phyloP scores from a whole-genome alignment of 2,329 filamentous ascomycete genomes.

The Xylaria sp. region DNA sequence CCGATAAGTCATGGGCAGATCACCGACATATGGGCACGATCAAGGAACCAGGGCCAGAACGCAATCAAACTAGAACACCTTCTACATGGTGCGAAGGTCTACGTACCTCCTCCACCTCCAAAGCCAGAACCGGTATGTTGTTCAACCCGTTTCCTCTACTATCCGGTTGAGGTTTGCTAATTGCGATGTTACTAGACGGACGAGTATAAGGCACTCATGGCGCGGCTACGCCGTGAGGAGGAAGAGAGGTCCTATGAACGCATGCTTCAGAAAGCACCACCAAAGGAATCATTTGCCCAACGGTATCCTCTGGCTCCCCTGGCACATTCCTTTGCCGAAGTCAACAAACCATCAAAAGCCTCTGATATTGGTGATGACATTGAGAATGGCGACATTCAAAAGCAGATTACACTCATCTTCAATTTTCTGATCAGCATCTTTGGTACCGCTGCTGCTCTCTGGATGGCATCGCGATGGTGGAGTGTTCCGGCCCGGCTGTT shows the following conservation, averaged over 20 bases:
- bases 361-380: conserved; percentile 59
- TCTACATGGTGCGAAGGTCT: conserved; percentile 71
- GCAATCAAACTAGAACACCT: conserved; percentile 66
- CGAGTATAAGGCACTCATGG: conserved; percentile 88
- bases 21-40: conserved; percentile 59
- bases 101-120: conserved; percentile 76
- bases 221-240: conserved; percentile 77
- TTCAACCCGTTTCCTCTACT: not conserved
- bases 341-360: conserved; percentile 50
- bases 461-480: conserved; percentile 80
- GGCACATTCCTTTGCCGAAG: conserved; percentile 59
- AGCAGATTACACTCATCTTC: conserved; percentile 82
- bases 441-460: conserved; percentile 75
- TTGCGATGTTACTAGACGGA: conserved; percentile 56
- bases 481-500: conserved; percentile 70
- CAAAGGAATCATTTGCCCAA: conserved; percentile 61
- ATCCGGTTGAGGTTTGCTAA: conserved; percentile 13
- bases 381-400: conserved; percentile 72
- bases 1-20: conserved; percentile 75
- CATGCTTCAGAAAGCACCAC: conserved; percentile 67
- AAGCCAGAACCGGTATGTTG: conserved; percentile 73
- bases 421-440: conserved; percentile 89
- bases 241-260: conserved; percentile 81
- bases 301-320: conserved; percentile 57
- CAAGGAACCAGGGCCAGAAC: conserved; percentile 43